Conservation (phyloP, 768 basidiomycete genomes). For the Suillus paluster region DNA sequence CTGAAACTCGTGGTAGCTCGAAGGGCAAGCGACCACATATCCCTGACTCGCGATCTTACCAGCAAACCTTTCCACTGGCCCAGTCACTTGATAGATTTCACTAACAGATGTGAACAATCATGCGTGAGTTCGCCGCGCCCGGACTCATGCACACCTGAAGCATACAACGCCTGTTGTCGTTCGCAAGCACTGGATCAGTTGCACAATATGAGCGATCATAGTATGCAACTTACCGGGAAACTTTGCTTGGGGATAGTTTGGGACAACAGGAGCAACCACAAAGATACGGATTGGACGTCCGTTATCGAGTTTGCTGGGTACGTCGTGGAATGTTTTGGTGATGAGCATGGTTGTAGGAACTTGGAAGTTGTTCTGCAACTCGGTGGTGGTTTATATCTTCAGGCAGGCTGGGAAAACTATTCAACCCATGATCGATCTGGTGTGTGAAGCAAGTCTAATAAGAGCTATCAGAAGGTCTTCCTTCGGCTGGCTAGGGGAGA, state of each 20-base stretch:
- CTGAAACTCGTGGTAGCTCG: constrained; percentile 91
- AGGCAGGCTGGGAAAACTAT: background rate
- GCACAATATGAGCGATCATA: background rate
- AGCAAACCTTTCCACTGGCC: constrained; percentile 92
- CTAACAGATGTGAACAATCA: constrained; percentile 41
- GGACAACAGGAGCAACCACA: constrained; percentile 77
- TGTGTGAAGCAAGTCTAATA: background rate
- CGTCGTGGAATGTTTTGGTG: constrained; percentile 76
- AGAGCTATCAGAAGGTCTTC: too few relatives aligned
- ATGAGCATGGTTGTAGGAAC: constrained; percentile 68
- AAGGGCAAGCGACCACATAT: constrained; percentile 83
- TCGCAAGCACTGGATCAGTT: background rate
- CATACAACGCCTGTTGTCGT: constrained; percentile 67
- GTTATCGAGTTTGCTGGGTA: constrained; percentile 68
- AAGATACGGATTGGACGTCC: constrained; percentile 79
- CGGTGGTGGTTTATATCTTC: too few relatives aligned
- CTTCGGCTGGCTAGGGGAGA: too few relatives aligned
- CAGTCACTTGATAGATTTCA: constrained; percentile 97
- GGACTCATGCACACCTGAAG: constrained; percentile 59
- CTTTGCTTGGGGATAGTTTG: constrained; percentile 86
- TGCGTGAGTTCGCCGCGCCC: background rate
- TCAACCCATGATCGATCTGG: background rate
- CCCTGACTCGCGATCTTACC: constrained; percentile 89
- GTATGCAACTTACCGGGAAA: constrained; percentile 68
- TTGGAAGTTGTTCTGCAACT: background rate